These are phyloP conservation scores for Evernia prunastri DNA, from an alignment of 495 filamentous ascomycete genomes.

Conservation along the genomic window DNA sequence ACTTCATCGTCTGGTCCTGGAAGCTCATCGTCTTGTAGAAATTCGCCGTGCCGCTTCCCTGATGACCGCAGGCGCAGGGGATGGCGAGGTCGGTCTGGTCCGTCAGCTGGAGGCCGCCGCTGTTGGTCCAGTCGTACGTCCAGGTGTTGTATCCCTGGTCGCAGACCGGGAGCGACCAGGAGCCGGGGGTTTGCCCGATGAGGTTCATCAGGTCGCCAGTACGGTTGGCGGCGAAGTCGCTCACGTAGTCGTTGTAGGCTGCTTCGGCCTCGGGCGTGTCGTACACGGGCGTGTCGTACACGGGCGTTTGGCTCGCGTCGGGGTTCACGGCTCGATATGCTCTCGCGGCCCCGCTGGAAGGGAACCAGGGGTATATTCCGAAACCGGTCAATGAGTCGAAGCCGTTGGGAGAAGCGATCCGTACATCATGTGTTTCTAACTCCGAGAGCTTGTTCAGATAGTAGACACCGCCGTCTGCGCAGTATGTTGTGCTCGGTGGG, in stretches of 20 bases:
- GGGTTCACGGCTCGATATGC: neutral
- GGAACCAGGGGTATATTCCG: neutral
- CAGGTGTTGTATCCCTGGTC: slow-evolving; percentile 5
- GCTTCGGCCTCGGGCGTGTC: neutral
- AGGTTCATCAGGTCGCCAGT: neutral
- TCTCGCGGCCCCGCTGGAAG: neutral
- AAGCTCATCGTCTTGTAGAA: neutral
- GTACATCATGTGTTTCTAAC: neutral
- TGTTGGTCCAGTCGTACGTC: slow-evolving; percentile 6
- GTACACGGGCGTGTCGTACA: slow-evolving; percentile 4
- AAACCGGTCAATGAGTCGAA: neutral
- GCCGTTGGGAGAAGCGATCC: neutral
- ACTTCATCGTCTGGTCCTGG: neutral
- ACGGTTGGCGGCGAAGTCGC: slow-evolving; percentile 6
- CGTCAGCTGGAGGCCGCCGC: neutral
- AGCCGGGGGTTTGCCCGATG: slow-evolving; percentile 3
- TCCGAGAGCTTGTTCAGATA: neutral
- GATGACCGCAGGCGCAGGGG: neutral
- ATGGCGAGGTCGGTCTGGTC: neutral
- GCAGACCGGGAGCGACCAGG: slow-evolving; percentile 7
- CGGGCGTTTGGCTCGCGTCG: neutral
- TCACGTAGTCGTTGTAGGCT: slow-evolving; percentile 7
- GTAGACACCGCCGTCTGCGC: neutral
- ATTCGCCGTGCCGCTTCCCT: neutral
- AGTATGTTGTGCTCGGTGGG: neutral